Evolutionary conservation across 768 basidiomycete genomes (phyloP).

Genomic region (Russula lepida): DNA sequence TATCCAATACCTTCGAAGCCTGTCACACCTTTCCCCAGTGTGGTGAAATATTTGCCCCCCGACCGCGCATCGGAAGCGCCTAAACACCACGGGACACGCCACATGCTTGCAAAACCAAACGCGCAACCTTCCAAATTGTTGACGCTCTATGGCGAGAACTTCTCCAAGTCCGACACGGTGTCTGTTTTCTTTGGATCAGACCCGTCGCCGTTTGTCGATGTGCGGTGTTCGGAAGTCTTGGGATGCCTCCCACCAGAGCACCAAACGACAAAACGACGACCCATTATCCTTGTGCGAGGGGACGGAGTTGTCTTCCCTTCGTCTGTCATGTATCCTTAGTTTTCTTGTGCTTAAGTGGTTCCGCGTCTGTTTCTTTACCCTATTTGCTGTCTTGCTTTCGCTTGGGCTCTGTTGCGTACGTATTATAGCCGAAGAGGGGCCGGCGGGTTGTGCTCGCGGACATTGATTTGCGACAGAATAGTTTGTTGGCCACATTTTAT

Average conservation of each 20-base stretch:
- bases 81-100: slow-evolving; percentile 62
- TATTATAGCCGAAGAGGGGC: neutral
- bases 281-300: slow-evolving; percentile 71
- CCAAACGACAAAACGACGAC: slow-evolving; percentile 58
- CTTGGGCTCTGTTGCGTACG: slow-evolving; percentile 4
- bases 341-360: slow-evolving; percentile 4
- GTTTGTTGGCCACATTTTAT: neutral
- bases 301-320: slow-evolving; percentile 89
- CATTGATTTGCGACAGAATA: neutral
- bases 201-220: slow-evolving; percentile 79
- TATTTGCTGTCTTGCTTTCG: slow-evolving; percentile 15
- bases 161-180: slow-evolving; percentile 73
- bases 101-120: slow-evolving; percentile 65
- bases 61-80: slow-evolving; percentile 80
- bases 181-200: slow-evolving; percentile 82
- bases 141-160: slow-evolving; percentile 85
- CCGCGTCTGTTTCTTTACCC: neutral
- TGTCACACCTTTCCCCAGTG: slow-evolving; percentile 77
- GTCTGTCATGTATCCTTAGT: slow-evolving; percentile 69
- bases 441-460: neutral
- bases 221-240: slow-evolving; percentile 78
- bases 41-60: slow-evolving; percentile 86
- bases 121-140: slow-evolving; percentile 73
- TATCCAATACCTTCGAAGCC: slow-evolving; percentile 77
- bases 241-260: slow-evolving; percentile 74